Evolutionary conservation across 768 basidiomycete genomes (phyloP).

Genomic region (Strobilomyces confusus): DNA sequence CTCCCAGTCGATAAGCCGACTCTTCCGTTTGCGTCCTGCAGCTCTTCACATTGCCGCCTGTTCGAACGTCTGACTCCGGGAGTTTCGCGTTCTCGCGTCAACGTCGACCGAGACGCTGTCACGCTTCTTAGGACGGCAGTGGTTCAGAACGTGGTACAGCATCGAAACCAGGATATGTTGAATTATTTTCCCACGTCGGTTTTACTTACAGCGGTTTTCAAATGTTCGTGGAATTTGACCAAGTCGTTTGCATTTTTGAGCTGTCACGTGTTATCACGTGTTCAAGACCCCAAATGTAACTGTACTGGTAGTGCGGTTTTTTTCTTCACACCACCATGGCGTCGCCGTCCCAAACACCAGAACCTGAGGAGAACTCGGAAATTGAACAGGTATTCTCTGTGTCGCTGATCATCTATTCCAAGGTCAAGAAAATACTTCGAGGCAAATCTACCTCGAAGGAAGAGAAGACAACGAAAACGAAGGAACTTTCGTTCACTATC

Average conservation of each 20-base stretch:
- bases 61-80: too few species aligned
- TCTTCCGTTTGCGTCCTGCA: too few species aligned
- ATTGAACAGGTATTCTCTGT: neutral
- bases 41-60: too few species aligned
- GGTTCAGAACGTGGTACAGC: too few species aligned
- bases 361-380: neutral
- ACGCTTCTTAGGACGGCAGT: too few species aligned
- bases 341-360: neutral
- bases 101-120: too few species aligned
- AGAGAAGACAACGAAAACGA: neutral
- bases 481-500: neutral
- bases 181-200: too few species aligned
- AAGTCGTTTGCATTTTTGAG: neutral
- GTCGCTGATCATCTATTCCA: neutral
- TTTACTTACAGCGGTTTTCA: too few species aligned
- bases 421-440: constrained; percentile 3
- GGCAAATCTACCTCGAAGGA: neutral
- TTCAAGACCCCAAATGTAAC: neutral
- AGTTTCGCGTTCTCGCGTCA: too few species aligned
- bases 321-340: neutral
- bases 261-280: neutral
- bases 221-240: neutral
- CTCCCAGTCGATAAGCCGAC: too few species aligned
- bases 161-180: too few species aligned
- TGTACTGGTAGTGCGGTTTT: neutral